A percentile compares a stretch with the other conserved stretches of the same genome.
These are phyloP conservation scores for Aspergillus alliaceus DNA, from an alignment of 2,329 filamentous ascomycete genomes.

Conservation along the genomic window DNA sequence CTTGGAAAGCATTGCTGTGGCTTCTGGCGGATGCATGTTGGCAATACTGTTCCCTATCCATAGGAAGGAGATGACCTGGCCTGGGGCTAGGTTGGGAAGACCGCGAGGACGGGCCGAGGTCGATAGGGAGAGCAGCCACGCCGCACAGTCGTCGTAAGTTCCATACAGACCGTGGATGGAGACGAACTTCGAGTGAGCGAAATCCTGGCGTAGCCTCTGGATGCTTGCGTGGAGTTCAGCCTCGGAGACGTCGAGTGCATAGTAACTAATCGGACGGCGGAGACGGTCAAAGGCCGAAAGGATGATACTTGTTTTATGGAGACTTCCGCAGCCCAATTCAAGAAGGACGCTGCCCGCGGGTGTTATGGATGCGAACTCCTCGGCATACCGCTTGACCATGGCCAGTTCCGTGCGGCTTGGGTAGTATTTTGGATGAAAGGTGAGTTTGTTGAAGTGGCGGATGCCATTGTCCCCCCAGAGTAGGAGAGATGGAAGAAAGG, in stretches of 20 bases:
- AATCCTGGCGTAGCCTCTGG: background rate
- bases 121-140: background rate
- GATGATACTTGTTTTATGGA: too few species aligned
- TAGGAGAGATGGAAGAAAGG: background rate
- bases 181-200: background rate
- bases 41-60: slow-evolving; percentile 4
- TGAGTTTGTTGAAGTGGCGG: background rate
- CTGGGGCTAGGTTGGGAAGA: too few species aligned
- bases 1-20: background rate
- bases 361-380: background rate
- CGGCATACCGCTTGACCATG: background rate
- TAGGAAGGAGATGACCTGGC: background rate
- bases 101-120: background rate
- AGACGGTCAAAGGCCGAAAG: too few species aligned
- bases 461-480: background rate
- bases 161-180: background rate
- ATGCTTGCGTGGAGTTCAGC: background rate
- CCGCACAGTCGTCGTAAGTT: slow-evolving; percentile 2
- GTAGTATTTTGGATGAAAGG: background rate
- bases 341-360: too few species aligned
- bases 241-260: background rate
- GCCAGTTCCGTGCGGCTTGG: background rate
- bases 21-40: background rate
- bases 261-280: too few species aligned
- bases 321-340: too few species aligned